These are phyloP conservation scores for Acanthamoeba castellanii DNA, from an alignment of 208 protist species.

Conservation along the genomic window DNA sequence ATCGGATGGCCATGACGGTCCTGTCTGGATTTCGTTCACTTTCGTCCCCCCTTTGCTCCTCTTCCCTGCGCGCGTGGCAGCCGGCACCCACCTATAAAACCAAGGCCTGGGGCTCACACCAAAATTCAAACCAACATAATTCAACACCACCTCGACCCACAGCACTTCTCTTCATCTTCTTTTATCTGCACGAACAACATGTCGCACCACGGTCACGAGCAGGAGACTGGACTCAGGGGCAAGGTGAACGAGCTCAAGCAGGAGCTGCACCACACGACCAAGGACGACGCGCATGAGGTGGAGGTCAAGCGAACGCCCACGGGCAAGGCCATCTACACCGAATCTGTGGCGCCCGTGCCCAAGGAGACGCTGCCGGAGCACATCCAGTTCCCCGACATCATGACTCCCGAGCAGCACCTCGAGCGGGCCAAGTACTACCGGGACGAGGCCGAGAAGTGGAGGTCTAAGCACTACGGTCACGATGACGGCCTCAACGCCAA, in stretches of 20 bases:
- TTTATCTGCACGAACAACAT: not conserved
- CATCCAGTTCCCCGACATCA: conserved; percentile 30
- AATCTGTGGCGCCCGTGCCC: not conserved
- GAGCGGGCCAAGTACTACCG: conserved; percentile 13
- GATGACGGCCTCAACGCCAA: conserved; percentile 18
- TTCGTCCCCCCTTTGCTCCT: not conserved
- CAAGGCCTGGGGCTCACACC: not conserved
- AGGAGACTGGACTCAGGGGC: conserved; percentile 23
- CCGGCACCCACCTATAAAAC: not conserved
- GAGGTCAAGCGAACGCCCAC: not conserved
- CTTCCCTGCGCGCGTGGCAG: too few relatives aligned
- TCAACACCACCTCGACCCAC: not conserved
- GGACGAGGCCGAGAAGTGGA: conserved; percentile 29
- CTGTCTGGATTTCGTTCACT: not conserved
- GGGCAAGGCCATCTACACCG: not conserved
- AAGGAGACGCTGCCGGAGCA: not conserved
- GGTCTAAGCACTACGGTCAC: not conserved
- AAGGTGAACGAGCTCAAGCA: not conserved
- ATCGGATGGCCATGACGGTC: too few relatives aligned
- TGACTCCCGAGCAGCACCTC: not conserved
- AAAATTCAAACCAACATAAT: not conserved
- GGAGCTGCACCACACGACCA: not conserved
- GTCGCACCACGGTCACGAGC: conserved; percentile 29
- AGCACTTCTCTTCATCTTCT: too few relatives aligned
- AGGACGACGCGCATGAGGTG: not conserved